Percentiles rank a stretch among this genome's conserved stretches.
Conservation (phyloP, 208 protist species). For the Trypanosomatidae sp. region DNA sequence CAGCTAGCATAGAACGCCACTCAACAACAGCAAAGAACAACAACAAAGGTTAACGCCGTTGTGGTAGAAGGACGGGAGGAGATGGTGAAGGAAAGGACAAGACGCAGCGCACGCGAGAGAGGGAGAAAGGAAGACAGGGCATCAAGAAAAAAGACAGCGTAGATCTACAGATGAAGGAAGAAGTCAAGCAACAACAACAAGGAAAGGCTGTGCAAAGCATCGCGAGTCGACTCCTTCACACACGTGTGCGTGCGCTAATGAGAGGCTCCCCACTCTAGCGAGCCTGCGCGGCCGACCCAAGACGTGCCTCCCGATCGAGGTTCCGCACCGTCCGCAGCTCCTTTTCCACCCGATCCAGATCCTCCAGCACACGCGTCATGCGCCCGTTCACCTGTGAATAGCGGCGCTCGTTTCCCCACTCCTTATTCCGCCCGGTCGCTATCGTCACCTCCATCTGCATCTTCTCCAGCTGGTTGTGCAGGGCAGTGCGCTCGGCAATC, state of each 20-base stretch:
- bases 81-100: not conserved
- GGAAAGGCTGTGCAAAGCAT: too few species aligned
- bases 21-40: not conserved
- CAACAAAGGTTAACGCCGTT: too few species aligned
- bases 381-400: conserved; percentile 46
- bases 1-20: too few species aligned
- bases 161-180: too few species aligned
- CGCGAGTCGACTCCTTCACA: too few species aligned
- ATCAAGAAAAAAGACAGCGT: too few species aligned
- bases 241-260: too few species aligned
- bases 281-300: not conserved
- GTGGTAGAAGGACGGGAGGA: not conserved
- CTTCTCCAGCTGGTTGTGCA: conserved; percentile 45
- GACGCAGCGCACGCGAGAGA: too few species aligned
- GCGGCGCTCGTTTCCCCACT: conserved; percentile 41
- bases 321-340: conserved; percentile 38
- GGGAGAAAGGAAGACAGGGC: too few species aligned
- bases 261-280: too few species aligned
- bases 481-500: conserved; percentile 24
- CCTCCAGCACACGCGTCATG: conserved; percentile 42
- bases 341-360: conserved; percentile 41
- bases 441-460: conserved; percentile 46
- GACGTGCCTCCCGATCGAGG: conserved; percentile 16
- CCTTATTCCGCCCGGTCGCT: conserved; percentile 12
- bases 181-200: too few species aligned